Conservation (phyloP, 2,329 filamentous ascomycete genomes). For the Colletotrichum truncatum region DNA sequence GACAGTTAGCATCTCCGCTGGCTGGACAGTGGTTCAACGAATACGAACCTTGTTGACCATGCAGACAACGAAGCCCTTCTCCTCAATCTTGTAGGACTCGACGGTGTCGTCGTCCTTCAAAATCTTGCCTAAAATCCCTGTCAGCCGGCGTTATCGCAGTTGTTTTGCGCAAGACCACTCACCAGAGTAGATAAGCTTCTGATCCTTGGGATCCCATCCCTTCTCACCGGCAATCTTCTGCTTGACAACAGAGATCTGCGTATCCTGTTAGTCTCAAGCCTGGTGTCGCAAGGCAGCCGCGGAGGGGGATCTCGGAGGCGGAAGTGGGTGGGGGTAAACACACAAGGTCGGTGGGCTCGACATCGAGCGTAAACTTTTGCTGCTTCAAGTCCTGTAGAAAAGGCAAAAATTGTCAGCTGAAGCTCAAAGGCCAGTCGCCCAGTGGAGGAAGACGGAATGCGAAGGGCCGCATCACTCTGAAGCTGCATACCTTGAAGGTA, state of each 20-base stretch:
- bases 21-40: too few relatives aligned
- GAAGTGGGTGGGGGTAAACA: conserved; percentile 50
- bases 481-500: conserved; percentile 67
- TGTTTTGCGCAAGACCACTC: conserved; percentile 43
- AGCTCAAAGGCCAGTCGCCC: conserved; percentile 1
- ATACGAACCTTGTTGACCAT: conserved; percentile 90
- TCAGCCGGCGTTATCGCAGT: conserved; percentile 4
- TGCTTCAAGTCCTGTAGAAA: conserved; percentile 88
- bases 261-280: conserved; percentile 33
- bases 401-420: conserved; percentile 5
- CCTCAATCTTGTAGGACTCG: conserved; percentile 97
- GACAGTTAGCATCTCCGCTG: conserved; percentile 22
- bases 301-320: conserved; percentile 29
- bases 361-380: conserved; percentile 96
- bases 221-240: conserved; percentile 92
- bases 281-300: conserved; percentile 24
- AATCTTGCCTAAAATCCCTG: conserved; percentile 81
- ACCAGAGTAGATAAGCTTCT: conserved; percentile 99
- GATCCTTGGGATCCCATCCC: conserved; percentile 88
- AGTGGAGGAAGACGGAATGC: neutral
- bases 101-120: conserved; percentile 97
- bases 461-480: neutral
- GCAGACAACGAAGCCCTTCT: conserved; percentile 99
- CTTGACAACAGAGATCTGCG: conserved; percentile 88
- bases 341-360: conserved; percentile 92